Conservation (phyloP, 495 filamentous ascomycete species). For the Aspergillus incahuasiensis region DNA sequence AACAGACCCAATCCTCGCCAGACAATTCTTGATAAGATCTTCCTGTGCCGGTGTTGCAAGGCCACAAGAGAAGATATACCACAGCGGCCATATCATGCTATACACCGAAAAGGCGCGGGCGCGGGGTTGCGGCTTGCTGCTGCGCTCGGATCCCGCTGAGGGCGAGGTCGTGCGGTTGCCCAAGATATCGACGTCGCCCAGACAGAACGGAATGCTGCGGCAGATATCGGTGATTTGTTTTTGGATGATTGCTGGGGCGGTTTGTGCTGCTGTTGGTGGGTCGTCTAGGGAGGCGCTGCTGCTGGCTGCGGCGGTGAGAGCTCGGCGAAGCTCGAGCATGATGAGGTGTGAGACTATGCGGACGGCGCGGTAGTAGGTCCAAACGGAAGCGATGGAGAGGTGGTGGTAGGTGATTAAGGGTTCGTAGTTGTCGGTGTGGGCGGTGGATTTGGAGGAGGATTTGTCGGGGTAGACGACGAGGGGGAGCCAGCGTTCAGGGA, state of each 20-base stretch:
- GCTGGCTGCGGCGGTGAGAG: conserved; percentile 16
- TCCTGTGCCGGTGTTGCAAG: conserved; percentile 32
- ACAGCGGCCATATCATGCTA: conserved; percentile 40
- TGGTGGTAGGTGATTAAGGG: conserved; percentile 33
- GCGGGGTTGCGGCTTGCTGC: conserved; percentile 5
- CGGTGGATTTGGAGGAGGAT: background rate
- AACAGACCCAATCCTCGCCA: conserved; percentile 28
- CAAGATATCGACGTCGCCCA: conserved; percentile 35
- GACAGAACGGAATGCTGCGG: conserved; percentile 36
- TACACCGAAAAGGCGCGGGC: conserved; percentile 34
- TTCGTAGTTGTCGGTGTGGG: conserved; percentile 19
- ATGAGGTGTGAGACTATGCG: conserved; percentile 35
- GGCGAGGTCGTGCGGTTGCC: conserved; percentile 23
- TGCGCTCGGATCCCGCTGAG: background rate
- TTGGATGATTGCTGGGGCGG: conserved; percentile 13
- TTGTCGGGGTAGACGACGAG: conserved; percentile 28
- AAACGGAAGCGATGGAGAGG: conserved; percentile 28
- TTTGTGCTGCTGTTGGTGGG: background rate
- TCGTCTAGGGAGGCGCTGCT: background rate
- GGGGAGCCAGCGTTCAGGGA: conserved; percentile 38
- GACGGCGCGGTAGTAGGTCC: conserved; percentile 40
- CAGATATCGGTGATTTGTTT: conserved; percentile 40
- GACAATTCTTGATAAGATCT: conserved; percentile 25
- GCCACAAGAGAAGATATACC: conserved; percentile 36
- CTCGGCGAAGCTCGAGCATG: conserved; percentile 25